phyloP scores from a whole-genome alignment of 345 rosid genomes.

The Salix caprea region DNA sequence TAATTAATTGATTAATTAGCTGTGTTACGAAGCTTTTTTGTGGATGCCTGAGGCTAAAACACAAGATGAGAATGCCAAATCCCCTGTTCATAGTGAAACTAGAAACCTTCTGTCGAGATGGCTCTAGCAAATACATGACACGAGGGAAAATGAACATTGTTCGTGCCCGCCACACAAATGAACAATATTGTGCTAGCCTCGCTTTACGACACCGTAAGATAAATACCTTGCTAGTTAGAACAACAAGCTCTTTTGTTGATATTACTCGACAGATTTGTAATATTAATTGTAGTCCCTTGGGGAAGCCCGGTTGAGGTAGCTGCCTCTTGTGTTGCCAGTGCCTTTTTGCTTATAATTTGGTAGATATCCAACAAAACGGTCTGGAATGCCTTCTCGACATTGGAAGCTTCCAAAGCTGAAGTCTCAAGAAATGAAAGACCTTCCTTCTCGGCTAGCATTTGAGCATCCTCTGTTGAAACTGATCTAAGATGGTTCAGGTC shows the following conservation, averaged over 20 bases:
- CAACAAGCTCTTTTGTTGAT: constrained; percentile 47
- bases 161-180: neutral
- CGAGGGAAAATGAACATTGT: neutral
- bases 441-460: constrained; percentile 46
- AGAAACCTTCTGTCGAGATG: no score
- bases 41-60: no score
- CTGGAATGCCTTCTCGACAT: constrained; percentile 61
- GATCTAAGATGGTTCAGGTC: constrained; percentile 57
- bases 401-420: constrained; percentile 55
- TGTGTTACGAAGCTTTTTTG: no score
- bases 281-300: constrained; percentile 68
- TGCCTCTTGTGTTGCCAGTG: constrained; percentile 56
- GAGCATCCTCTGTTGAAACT: constrained; percentile 36
- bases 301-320: constrained; percentile 37
- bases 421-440: constrained; percentile 52
- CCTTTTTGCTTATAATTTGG: constrained; percentile 56
- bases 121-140: no score
- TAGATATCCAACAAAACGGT: constrained; percentile 54
- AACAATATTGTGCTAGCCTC: neutral
- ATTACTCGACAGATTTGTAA: constrained; percentile 44
- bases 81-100: no score
- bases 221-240: constrained; percentile 27
- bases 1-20: no score
- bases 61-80: no score
- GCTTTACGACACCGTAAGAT: neutral